These are phyloP conservation scores for Vitis hybrid DNA, from an alignment of 177 flowering plant genomes.

Conservation along the genomic window DNA sequence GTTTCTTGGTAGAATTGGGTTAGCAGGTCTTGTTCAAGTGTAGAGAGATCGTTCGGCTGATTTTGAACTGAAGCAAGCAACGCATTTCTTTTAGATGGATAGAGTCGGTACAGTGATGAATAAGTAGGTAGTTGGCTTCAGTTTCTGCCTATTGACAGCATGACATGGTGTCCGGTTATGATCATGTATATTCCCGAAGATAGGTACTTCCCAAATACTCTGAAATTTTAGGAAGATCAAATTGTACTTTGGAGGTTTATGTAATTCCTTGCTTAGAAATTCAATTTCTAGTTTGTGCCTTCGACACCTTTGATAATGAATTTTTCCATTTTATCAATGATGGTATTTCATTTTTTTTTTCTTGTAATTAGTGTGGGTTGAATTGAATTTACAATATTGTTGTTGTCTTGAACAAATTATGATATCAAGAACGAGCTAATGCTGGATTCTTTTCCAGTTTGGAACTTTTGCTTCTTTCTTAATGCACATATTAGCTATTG, in stretches of 20 bases:
- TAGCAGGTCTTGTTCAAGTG: conserved; percentile 9
- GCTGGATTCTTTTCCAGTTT: too few relatives aligned
- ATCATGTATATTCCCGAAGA: conserved; percentile 44
- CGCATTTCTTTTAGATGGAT: conserved; percentile 12
- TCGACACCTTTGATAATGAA: conserved; percentile 19
- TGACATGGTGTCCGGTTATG: conserved; percentile 27
- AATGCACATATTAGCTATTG: too few relatives aligned
- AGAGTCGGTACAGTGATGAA: conserved; percentile 28
- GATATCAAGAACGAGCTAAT: too few relatives aligned
- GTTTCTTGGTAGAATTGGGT: conserved; percentile 12
- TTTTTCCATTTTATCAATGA: conserved; percentile 19
- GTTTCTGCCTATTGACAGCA: conserved; percentile 25
- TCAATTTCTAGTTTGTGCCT: conserved; percentile 11
- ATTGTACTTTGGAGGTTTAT: conserved; percentile 22
- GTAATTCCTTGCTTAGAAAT: conserved; percentile 16
- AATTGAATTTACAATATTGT: too few relatives aligned
- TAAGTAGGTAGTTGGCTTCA: conserved; percentile 34
- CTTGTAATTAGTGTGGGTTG: not conserved
- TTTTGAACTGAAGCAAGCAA: conserved; percentile 8
- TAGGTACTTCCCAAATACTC: conserved; percentile 38
- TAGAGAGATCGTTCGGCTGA: conserved; percentile 5
- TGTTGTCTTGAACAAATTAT: too few relatives aligned
- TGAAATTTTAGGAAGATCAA: conserved; percentile 29
- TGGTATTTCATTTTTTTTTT: not conserved
- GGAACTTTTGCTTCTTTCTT: too few relatives aligned